Evolutionary conservation across 2,329 filamentous ascomycete species (phyloP), one percentile per base, ranked within the genome.

Genomic region (Botryotinia globosa): DNA sequence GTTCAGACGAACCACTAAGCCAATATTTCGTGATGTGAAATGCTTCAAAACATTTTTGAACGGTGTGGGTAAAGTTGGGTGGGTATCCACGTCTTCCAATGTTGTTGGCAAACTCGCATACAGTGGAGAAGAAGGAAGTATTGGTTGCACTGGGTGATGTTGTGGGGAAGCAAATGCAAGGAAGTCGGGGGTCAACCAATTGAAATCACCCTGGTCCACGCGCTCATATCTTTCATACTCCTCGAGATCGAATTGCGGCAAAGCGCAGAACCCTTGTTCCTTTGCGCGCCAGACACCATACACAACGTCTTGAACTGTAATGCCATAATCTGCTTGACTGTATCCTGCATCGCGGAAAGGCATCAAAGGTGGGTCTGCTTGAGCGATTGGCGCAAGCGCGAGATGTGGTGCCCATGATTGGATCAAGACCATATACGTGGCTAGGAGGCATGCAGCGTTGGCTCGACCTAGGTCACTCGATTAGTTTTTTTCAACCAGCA

Each of bases 251-350:
- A 99, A 99, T 81, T 96, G 94, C 81, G 97, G 94, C 74, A 99
- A 85, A 71, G 93, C 92, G 80, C 94, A 97, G 79, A 97, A 91
- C 65, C 92, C 91, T 83, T 98, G 93, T 81, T 99, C 96, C 85
- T 98, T 99, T 63, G 96, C 96, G 82, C 95, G 97, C 95, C 96
- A 99, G 29, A 99, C 94, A 74, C 96, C 96, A 80, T 99, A 99
- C 12, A 99, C 95, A 59, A 99, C 91, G 81, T 99, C 96, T 83
- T 99, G 96, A 61, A 99, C 94, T 73, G 92, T 97, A 78, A 99
- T 89, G 71, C 94, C 92, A 81, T 97, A 99, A 83, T 99, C 96
- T 74, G 96, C 96, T 83, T 98, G 95, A 83, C 94, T 98, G 86
- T 99, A 99, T 71, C 96, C 96, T 73, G 96, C 96, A 82, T 99